phyloP scores from a whole-genome alignment of 176 grass and related monocot genomes.

The Dendrocalamus sinicus region DNA sequence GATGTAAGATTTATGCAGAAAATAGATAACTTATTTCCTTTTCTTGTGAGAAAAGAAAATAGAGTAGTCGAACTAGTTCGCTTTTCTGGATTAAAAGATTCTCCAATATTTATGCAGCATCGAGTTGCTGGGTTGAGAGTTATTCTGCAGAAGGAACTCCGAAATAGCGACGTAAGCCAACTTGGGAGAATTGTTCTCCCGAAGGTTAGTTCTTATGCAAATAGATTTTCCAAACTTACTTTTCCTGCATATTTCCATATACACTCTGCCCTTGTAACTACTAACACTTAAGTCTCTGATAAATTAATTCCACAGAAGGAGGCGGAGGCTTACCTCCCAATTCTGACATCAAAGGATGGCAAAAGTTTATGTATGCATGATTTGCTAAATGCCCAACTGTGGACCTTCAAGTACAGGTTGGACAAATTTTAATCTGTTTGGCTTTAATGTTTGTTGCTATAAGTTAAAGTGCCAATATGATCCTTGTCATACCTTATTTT shows the following conservation, averaged over 20 bases:
- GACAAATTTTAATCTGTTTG: neutral
- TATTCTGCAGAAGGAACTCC: slow-evolving; percentile 86
- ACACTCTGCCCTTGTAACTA: slow-evolving; percentile 1
- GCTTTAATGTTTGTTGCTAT: neutral
- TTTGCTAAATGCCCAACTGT: slow-evolving; percentile 65
- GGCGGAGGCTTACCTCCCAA: slow-evolving; percentile 76
- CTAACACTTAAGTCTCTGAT: slow-evolving; percentile 16
- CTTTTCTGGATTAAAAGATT: slow-evolving; percentile 43
- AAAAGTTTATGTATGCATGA: slow-evolving; percentile 78
- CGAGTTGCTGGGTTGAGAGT: slow-evolving; percentile 69
- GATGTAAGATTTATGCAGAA: slow-evolving; percentile 72
- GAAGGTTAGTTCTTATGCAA: slow-evolving; percentile 65
- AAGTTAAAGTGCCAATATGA: neutral
- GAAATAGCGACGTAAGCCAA: slow-evolving; percentile 78
- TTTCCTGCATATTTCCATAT: slow-evolving; percentile 24
- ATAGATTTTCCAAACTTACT: neutral
- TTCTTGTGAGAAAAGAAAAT: slow-evolving; percentile 6
- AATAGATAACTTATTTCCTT: slow-evolving; percentile 1
- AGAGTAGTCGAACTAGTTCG: slow-evolving; percentile 12
- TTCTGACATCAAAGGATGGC: slow-evolving; percentile 72
- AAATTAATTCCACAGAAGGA: slow-evolving; percentile 68
- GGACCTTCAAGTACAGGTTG: slow-evolving; percentile 96
- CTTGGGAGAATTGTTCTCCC: slow-evolving; percentile 93
- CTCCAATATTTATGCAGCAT: slow-evolving; percentile 60
- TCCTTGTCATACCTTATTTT: slow-evolving; percentile 7